Percentiles rank a stretch among this genome's conserved stretches.
phyloP scores from a whole-genome alignment of 2,329 filamentous ascomycete genomes.

The Colletotrichum eleusines region DNA sequence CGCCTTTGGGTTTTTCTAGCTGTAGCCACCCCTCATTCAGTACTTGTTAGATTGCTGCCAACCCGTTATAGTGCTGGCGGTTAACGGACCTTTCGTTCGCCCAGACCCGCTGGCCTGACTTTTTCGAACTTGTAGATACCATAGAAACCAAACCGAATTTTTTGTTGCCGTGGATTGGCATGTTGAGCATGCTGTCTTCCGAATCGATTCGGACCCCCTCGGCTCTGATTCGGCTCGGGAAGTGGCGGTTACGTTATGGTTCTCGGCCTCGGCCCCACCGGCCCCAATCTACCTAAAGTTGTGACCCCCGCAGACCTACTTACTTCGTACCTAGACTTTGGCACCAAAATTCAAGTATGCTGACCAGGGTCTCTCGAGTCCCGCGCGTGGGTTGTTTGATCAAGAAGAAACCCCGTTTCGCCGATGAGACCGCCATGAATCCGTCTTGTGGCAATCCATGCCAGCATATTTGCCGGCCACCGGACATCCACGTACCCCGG shows the following conservation, averaged over 20 bases:
- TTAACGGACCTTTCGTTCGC: no score
- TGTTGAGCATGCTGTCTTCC: not conserved
- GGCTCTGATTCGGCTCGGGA: conserved; percentile 33
- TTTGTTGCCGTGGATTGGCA: not conserved
- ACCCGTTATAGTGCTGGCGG: not conserved
- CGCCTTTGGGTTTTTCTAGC: not conserved
- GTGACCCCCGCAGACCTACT: not conserved
- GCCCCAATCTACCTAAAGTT: conserved; percentile 27
- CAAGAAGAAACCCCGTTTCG: conserved; percentile 6
- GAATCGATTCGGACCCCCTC: not conserved
- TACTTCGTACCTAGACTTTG: no score
- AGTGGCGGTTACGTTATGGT: conserved; percentile 8
- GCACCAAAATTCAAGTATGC: not conserved
- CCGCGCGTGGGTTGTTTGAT: not conserved
- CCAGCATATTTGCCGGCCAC: not conserved
- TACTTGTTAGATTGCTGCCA: not conserved
- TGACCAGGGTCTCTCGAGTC: not conserved
- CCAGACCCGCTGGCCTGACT: no score
- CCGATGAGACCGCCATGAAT: conserved; percentile 23
- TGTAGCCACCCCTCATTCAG: no score
- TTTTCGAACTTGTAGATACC: no score
- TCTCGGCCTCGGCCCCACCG: conserved; percentile 23
- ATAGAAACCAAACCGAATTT: no score
- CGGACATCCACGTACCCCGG: not conserved
- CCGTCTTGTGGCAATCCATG: not conserved